A percentile compares a stretch with the other conserved stretches of the same genome.
These are phyloP conservation scores for Gossypium davidsonii DNA, from an alignment of 441 rosid species.

Conservation along the genomic window DNA sequence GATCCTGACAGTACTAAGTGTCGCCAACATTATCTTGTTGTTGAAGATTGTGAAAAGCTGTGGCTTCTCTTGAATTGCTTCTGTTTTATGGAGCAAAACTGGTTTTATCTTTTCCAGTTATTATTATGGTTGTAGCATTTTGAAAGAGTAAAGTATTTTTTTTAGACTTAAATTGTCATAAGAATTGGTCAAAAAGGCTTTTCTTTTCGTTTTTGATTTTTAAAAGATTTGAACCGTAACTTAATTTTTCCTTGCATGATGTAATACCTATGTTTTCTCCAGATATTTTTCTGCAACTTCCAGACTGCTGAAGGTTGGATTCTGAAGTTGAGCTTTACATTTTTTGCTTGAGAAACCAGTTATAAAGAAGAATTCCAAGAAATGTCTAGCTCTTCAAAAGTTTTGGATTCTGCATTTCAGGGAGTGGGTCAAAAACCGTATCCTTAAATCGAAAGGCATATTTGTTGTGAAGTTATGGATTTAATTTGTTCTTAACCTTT, in stretches of 20 bases:
- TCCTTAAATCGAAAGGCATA: constrained; percentile 32
- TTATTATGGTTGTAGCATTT: background rate
- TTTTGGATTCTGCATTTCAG: constrained; percentile 88
- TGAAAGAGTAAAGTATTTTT: background rate
- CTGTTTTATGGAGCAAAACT: background rate
- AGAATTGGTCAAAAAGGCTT: background rate
- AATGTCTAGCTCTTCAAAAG: constrained; percentile 79
- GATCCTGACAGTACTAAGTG: background rate
- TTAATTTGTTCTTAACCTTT: constrained; percentile 4
- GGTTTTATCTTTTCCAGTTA: background rate
- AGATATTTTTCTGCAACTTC: constrained; percentile 20
- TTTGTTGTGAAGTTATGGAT: background rate
- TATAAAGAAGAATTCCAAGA: constrained; percentile 16
- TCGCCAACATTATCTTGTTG: background rate
- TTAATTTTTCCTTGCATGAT: constrained; percentile 1
- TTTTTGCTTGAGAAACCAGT: constrained; percentile 16
- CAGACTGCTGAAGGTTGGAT: constrained; percentile 16
- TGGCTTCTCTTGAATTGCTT: background rate
- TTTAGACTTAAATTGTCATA: background rate
- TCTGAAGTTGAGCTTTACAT: constrained; percentile 17
- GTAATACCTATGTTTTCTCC: background rate
- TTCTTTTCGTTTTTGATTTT: background rate
- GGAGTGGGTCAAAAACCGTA: constrained; percentile 95
- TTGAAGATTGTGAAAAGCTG: background rate
- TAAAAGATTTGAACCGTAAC: constrained; percentile 2